A percentile compares a stretch with the other conserved stretches of the same genome.
These are phyloP conservation scores for Purpureocillium lavendulum DNA, from an alignment of 2,329 filamentous ascomycete species.

Conservation along the genomic window DNA sequence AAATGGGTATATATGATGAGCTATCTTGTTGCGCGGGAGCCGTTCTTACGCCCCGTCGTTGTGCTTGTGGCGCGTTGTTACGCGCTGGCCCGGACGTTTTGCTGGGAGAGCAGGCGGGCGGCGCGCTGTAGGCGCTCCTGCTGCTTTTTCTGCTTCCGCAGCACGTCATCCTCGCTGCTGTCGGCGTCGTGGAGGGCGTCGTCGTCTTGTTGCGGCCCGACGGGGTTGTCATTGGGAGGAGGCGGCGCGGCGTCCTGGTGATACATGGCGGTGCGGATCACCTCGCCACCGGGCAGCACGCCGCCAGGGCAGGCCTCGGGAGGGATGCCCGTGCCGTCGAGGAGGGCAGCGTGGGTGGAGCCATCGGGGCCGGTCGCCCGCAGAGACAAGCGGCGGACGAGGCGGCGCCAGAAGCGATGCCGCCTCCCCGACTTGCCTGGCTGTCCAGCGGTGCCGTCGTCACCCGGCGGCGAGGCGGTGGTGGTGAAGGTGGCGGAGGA, in stretches of 20 bases:
- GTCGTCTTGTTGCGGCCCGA: constrained; percentile 9
- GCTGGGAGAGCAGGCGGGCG: constrained; percentile 25
- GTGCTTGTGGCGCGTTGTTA: too few species aligned
- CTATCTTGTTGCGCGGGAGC: too few species aligned
- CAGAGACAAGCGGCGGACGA: constrained; percentile 13
- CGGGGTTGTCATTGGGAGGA: constrained; percentile 3
- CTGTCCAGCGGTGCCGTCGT: constrained; percentile 14
- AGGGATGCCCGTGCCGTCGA: constrained; percentile 4
- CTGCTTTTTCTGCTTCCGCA: constrained; percentile 18
- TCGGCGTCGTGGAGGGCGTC: constrained; percentile 12
- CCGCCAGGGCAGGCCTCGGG: not conserved
- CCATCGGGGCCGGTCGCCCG: constrained; percentile 6
- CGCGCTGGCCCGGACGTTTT: constrained; percentile 1
- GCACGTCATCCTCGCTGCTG: constrained; percentile 13
- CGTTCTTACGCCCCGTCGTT: too few species aligned
- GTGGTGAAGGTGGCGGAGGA: constrained; percentile 20
- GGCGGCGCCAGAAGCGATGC: constrained; percentile 13
- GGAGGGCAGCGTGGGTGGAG: constrained; percentile 6
- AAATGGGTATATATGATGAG: too few species aligned
- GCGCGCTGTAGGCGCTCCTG: constrained; percentile 32
- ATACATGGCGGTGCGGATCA: constrained; percentile 27
- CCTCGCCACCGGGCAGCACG: constrained; percentile 4
- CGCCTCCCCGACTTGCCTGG: too few species aligned
- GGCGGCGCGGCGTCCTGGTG: constrained; percentile 6
- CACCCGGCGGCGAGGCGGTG: constrained; percentile 17